Conservation (phyloP, 75 land plant genomes). For the Selaginella moellendorffii region DNA sequence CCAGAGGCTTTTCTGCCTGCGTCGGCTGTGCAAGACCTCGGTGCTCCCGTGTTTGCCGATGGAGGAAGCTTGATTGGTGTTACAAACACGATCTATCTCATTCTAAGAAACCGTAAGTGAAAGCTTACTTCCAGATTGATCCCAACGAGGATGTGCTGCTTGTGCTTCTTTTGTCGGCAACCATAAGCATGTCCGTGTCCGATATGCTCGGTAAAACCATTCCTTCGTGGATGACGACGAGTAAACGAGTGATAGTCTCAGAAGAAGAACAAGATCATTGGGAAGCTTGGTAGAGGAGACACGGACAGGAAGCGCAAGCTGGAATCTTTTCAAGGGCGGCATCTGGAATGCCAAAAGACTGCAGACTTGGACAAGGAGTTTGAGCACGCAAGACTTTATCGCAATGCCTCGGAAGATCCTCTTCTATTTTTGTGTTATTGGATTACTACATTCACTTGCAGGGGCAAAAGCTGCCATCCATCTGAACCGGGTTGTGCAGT, state of each 20-base stretch:
- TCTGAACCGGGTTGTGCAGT: neutral
- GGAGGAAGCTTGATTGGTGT: neutral
- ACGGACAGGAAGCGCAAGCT: neutral
- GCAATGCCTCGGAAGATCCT: neutral
- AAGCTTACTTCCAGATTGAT: no score
- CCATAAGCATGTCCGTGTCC: no score
- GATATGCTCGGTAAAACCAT: no score
- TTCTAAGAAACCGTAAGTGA: no score
- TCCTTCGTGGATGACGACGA: no score
- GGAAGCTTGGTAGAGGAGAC: conserved; percentile 1
- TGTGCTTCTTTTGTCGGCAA: no score
- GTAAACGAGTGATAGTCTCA: no score
- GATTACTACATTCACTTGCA: neutral
- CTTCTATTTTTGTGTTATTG: neutral
- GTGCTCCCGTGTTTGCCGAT: neutral
- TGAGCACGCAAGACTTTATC: neutral
- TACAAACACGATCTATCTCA: no score
- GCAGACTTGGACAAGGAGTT: neutral
- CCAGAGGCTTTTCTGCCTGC: neutral
- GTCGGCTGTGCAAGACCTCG: neutral
- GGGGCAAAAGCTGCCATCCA: neutral
- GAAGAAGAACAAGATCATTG: neutral
- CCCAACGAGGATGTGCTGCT: no score
- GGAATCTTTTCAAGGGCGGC: neutral
- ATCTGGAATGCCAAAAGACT: neutral